Evolutionary conservation across 176 grass and related monocot species (phyloP).

Genomic region (Oryza officinalis): DNA sequence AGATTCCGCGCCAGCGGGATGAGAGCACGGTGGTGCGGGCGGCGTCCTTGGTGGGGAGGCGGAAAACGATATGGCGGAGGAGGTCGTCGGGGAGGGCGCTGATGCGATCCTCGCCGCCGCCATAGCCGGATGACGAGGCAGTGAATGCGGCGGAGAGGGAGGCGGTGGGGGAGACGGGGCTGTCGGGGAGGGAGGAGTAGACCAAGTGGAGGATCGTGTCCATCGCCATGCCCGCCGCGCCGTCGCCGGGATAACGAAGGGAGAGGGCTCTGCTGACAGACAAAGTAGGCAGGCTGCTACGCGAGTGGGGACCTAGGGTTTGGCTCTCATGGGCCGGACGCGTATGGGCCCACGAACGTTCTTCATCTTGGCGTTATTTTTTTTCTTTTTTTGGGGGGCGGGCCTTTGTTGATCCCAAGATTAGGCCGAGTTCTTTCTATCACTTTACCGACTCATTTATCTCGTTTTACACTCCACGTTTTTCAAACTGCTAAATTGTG

Average conservation of each 20-base stretch:
- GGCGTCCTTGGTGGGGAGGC: slow-evolving; percentile 32
- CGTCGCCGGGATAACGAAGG: neutral
- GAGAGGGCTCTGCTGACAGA: neutral
- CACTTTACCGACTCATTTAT: no score
- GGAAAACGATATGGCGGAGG: slow-evolving; percentile 10
- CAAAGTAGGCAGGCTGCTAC: neutral
- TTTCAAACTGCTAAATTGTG: no score
- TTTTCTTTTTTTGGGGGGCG: no score
- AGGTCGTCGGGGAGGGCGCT: slow-evolving; percentile 39
- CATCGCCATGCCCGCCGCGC: neutral
- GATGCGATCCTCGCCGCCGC: slow-evolving; percentile 26
- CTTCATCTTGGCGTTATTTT: neutral
- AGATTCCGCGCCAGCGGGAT: slow-evolving; percentile 25
- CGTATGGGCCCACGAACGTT: neutral
- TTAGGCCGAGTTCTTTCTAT: no score
- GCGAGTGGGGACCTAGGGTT: neutral
- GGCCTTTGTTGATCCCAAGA: neutral
- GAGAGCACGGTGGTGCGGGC: slow-evolving; percentile 35
- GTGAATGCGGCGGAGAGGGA: neutral
- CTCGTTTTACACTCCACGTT: no score
- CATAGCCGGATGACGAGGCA: neutral
- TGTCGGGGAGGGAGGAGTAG: neutral
- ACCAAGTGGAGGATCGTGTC: neutral
- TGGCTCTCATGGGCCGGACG: neutral
- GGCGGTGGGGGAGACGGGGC: neutral